Evolutionary conservation across 345 rosid species (phyloP).

Genomic region (Aquilaria sinensis): DNA sequence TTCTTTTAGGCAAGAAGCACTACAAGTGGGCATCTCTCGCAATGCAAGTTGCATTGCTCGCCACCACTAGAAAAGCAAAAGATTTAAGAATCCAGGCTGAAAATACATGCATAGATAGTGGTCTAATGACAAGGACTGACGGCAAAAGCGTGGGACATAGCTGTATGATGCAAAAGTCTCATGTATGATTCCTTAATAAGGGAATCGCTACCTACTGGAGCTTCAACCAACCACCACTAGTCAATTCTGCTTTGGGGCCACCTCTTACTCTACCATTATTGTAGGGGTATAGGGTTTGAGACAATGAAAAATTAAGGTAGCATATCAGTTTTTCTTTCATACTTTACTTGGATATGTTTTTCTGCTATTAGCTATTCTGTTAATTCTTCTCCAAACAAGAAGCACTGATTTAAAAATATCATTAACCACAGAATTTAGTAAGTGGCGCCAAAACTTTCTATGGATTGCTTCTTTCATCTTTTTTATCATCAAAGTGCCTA

Average conservation of each 20-base stretch:
- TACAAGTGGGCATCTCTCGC: too few relatives aligned
- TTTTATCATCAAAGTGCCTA: slow-evolving; percentile 7
- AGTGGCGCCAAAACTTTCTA: slow-evolving; percentile 12
- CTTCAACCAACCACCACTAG: slow-evolving; percentile 11
- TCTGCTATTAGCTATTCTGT: slow-evolving; percentile 3
- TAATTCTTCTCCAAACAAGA: not conserved
- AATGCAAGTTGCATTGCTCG: too few relatives aligned
- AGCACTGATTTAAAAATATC: slow-evolving; percentile 1
- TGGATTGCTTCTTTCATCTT: slow-evolving; percentile 18
- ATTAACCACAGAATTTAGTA: slow-evolving; percentile 9
- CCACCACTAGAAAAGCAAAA: too few relatives aligned
- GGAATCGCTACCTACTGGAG: not conserved
- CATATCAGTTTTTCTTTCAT: too few relatives aligned
- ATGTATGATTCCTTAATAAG: too few relatives aligned
- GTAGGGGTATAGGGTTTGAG: slow-evolving; percentile 8
- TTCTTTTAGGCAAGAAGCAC: too few relatives aligned
- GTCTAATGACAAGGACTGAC: too few relatives aligned
- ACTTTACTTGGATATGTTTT: slow-evolving; percentile 2
- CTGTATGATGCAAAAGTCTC: too few relatives aligned
- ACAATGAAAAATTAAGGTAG: slow-evolving; percentile 1
- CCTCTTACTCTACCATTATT: slow-evolving; percentile 17
- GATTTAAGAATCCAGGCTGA: too few relatives aligned
- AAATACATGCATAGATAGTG: too few relatives aligned
- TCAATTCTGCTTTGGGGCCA: slow-evolving; percentile 19
- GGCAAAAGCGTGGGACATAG: too few relatives aligned